A percentile compares a stretch with the other conserved stretches of the same genome.
Conservation (phyloP, 2,329 filamentous ascomycete genomes). For the Xenoacremonium recifei region DNA sequence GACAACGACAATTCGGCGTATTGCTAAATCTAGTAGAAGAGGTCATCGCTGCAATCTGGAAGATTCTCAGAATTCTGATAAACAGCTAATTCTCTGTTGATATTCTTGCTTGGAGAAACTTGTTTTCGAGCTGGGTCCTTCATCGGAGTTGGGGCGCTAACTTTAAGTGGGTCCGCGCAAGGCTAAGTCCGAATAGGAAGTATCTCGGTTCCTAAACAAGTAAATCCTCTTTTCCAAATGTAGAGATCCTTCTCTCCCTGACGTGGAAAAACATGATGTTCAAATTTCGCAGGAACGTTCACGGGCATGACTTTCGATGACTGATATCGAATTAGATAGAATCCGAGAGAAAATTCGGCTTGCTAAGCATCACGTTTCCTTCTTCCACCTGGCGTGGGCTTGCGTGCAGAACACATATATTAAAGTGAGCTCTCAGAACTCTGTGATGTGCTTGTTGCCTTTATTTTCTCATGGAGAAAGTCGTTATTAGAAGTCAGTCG, state of each 20-base stretch:
- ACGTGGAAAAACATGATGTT: conserved; percentile 2
- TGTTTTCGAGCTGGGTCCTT: no score
- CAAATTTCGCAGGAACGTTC: neutral
- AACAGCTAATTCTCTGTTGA: neutral
- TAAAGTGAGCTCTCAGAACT: no score
- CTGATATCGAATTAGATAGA: neutral
- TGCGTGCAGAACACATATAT: no score
- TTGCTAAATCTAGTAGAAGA: no score
- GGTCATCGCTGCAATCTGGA: neutral
- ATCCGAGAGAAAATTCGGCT: neutral
- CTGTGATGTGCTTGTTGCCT: no score
- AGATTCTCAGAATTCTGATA: neutral
- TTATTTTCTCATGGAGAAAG: neutral
- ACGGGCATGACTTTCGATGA: neutral
- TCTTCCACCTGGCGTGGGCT: neutral
- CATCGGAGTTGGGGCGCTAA: no score
- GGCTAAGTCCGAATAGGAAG: conserved; percentile 1
- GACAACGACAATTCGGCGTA: no score
- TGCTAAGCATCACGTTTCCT: neutral
- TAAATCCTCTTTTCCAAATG: conserved; percentile 1
- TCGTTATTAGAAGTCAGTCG: neutral
- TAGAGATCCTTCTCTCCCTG: neutral
- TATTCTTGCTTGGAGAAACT: neutral
- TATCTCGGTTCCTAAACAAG: conserved; percentile 3
- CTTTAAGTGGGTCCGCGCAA: neutral